These are phyloP conservation scores for Sphaerobolus stellatus DNA, from an alignment of 1,284 basidiomycete species.

Conservation along the genomic window DNA sequence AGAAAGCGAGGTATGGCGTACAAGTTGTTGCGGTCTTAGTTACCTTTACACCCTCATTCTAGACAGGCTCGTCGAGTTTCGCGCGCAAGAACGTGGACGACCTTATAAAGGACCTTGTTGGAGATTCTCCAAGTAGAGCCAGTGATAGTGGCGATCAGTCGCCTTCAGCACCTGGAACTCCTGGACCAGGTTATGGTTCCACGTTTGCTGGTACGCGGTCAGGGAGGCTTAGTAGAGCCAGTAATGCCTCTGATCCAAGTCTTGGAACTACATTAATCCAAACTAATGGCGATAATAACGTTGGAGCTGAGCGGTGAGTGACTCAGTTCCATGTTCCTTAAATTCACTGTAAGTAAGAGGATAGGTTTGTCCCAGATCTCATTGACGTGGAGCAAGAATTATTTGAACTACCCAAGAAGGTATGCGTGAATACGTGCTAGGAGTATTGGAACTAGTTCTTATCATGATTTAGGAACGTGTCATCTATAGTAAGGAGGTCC, in stretches of 20 bases:
- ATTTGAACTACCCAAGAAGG: conserved; percentile 87
- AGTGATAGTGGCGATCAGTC: conserved; percentile 56
- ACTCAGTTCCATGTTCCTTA: background rate
- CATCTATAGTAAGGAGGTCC: conserved; percentile 92
- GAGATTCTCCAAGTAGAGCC: conserved; percentile 36
- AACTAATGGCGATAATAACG: conserved; percentile 39
- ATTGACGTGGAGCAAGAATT: conserved; percentile 86
- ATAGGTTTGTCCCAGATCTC: conserved; percentile 68
- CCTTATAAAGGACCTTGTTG: conserved; percentile 59
- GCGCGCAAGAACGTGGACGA: conserved; percentile 65
- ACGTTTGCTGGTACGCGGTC: conserved; percentile 42
- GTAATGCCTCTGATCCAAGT: conserved; percentile 47
- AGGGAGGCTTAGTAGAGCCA: conserved; percentile 29
- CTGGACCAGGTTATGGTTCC: conserved; percentile 42
- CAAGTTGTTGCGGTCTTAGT: conserved; percentile 36
- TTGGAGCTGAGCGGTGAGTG: background rate
- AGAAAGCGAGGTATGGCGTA: conserved; percentile 51
- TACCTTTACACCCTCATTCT: conserved; percentile 19
- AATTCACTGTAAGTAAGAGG: conserved; percentile 18
- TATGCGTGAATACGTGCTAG: conserved; percentile 28
- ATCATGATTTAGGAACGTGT: conserved; percentile 68
- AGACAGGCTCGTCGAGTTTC: conserved; percentile 31
- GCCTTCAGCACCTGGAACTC: conserved; percentile 72
- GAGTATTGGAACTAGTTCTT: background rate
- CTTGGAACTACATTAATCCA: conserved; percentile 48